phyloP scores from a whole-genome alignment of 495 filamentous ascomycete genomes.

The Sordaria brevicollis region DNA sequence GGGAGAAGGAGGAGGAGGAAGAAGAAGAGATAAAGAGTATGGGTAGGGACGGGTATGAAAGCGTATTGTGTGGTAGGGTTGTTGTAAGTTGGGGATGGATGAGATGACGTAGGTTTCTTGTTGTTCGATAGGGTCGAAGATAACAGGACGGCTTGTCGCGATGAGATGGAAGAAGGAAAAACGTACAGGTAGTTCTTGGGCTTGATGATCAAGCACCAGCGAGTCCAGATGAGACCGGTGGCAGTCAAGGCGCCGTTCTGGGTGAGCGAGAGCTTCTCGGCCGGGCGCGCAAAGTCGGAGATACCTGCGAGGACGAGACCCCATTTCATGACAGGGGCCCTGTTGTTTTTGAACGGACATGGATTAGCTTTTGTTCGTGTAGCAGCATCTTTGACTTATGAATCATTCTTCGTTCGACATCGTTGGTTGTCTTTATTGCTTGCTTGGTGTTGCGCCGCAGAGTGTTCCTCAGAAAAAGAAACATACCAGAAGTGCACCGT shows the following conservation, averaged over 20 bases:
- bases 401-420: neutral
- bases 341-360: slow-evolving; percentile 17
- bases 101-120: neutral
- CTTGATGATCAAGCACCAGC: slow-evolving; percentile 96
- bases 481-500: slow-evolving; percentile 92
- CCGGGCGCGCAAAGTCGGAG: slow-evolving; percentile 85
- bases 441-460: neutral
- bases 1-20: neutral
- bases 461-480: neutral
- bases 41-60: neutral
- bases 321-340: slow-evolving; percentile 99
- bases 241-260: slow-evolving; percentile 80
- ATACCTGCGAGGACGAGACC: slow-evolving; percentile 82
- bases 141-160: neutral
- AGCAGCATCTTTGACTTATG: neutral
- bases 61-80: no score
- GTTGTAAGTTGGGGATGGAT: neutral
- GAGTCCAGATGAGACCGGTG: slow-evolving; percentile 95
- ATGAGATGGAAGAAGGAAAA: neutral
- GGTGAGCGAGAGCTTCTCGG: slow-evolving; percentile 79
- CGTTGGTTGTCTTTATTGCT: no score
- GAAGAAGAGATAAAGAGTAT: neutral
- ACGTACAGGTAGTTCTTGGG: slow-evolving; percentile 80
- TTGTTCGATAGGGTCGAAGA: neutral
- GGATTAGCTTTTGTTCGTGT: neutral